phyloP scores from a whole-genome alignment of 108 stramenopile species.

The Aurantiochytrium sp. region DNA sequence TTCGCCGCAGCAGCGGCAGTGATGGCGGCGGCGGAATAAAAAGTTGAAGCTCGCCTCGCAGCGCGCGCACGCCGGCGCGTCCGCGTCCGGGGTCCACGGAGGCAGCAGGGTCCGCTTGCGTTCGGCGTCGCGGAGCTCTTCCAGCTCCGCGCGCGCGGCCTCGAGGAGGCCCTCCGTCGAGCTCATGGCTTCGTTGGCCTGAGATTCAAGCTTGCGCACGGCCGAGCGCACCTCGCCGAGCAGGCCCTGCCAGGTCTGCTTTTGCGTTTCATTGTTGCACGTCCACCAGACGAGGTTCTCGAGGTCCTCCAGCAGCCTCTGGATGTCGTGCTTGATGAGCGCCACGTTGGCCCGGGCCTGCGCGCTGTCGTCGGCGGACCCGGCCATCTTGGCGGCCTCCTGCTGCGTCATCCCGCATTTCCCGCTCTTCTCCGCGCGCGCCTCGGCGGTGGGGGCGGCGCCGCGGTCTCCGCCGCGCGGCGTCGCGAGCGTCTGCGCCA shows the following conservation, averaged over 20 bases:
- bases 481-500: neutral
- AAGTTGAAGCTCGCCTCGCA: neutral
- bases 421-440: neutral
- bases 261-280: neutral
- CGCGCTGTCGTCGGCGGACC: neutral
- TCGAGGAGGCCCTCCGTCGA: neutral
- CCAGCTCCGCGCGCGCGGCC: neutral
- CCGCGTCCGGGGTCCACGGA: conserved; percentile 6
- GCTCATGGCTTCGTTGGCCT: neutral
- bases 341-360: neutral
- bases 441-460: neutral
- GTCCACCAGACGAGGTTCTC: conserved; percentile 32
- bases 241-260: neutral
- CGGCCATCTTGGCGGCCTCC: neutral
- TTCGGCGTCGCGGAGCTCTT: neutral
- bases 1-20: conserved; percentile 31
- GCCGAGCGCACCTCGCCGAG: neutral
- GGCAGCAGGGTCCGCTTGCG: neutral
- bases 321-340: neutral
- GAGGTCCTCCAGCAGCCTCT: neutral
- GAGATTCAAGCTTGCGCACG: neutral
- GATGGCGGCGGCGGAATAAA: neutral
- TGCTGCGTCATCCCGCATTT: neutral
- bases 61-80: neutral
- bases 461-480: neutral